These are phyloP conservation scores for Venturia effusa DNA, from an alignment of 2,329 filamentous ascomycete species.

Conservation along the genomic window DNA sequence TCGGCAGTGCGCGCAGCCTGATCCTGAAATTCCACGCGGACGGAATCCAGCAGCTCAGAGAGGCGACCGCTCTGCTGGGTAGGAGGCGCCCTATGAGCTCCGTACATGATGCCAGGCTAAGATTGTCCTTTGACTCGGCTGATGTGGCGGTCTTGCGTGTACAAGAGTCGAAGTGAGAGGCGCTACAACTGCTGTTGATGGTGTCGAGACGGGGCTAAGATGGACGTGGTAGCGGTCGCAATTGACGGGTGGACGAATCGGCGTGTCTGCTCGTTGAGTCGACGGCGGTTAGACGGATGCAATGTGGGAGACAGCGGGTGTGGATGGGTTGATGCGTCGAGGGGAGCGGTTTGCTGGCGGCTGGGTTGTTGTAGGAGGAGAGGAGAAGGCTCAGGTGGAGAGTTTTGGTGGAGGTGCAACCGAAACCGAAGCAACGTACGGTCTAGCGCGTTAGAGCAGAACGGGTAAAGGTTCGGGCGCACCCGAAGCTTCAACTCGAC, in stretches of 20 bases:
- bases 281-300: background rate
- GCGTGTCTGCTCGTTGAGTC: background rate
- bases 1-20: slow-evolving; percentile 72
- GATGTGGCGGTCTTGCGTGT: background rate
- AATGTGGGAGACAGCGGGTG: background rate
- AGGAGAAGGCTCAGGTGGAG: background rate
- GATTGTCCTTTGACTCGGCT: background rate
- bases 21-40: slow-evolving; percentile 82
- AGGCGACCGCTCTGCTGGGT: slow-evolving; percentile 62
- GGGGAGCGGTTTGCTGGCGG: background rate
- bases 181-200: background rate
- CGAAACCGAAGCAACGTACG: too few relatives aligned
- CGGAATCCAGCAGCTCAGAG: slow-evolving; percentile 82
- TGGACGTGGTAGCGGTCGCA: background rate
- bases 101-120: slow-evolving; percentile 56
- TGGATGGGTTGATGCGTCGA: background rate
- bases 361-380: background rate
- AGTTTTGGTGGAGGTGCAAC: background rate
- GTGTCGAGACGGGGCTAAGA: background rate
- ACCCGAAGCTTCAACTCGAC: too few relatives aligned
- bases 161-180: background rate
- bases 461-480: too few relatives aligned
- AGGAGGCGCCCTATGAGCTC: slow-evolving; percentile 72
- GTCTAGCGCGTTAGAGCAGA: too few relatives aligned
- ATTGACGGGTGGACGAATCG: background rate